Evolutionary conservation across 106 monocot genomes (phyloP), one percentile per base, ranked within the genome.

Genomic region (Dendrobium huoshanense): DNA sequence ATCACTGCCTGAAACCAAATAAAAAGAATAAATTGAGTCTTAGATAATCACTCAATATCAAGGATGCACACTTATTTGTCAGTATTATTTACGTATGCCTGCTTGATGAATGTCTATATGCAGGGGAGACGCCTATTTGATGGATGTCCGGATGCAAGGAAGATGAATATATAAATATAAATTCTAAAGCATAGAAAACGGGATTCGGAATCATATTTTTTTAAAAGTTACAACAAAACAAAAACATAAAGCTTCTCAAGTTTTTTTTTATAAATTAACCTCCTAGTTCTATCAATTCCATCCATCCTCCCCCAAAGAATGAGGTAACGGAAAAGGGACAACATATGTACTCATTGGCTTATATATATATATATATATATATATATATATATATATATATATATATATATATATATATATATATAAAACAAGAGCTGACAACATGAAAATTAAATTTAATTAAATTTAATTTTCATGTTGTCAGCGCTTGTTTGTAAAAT

Each of bases 1-100:
- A 92, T 91, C 41, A 98, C 98, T 5, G 92, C 98, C 98, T 98
- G 88, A 44, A 89, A 82, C 54, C 74, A 79, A 51, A 78, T 45
- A 79, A 59, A 73, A 31, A 80, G 18, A 42, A 47, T 42, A 20
- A 78, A 81, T 37, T 43, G 24, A 73, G 70, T 42, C 7, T 49
- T 76, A 76, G 9, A 45, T 11, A 22, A 75, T 45, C 0, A 25
- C 49, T 16, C 44, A 75, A 49, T 27, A 48, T 48, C 48, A 27
- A 43, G 43, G n/a, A 19, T 74, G 68, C 31, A 68, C 7, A 68
- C 33, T 15, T 27, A 31, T 68, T 31, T 13, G 1, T 68, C 31
- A 68, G 13, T 33, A 68, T 9, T 31, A 33, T 68, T 13, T 68
- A 67, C 25, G 67, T 9, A 27, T 27, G 27, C 22, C 31, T 33